These are phyloP conservation scores for Tetragonia tetragonoides DNA, from an alignment of 148 eudicot species.

Conservation along the genomic window DNA sequence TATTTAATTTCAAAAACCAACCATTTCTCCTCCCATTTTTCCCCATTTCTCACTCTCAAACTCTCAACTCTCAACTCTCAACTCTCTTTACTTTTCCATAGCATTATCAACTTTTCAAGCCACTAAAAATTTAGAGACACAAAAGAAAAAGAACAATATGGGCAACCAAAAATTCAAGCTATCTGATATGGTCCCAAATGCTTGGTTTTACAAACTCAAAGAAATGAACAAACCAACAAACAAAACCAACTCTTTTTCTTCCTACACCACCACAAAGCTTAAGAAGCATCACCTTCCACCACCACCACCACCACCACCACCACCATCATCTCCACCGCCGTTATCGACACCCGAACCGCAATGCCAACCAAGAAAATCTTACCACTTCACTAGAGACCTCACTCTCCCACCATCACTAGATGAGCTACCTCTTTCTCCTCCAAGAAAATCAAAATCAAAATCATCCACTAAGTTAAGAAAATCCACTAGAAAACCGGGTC, in stretches of 20 bases:
- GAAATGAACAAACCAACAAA: conserved; percentile 29
- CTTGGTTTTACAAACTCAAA: conserved; percentile 57
- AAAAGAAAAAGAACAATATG: conserved; percentile 15
- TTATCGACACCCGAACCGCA: conserved; percentile 4
- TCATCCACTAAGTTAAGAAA: conserved; percentile 28
- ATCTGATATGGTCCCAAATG: conserved; percentile 54
- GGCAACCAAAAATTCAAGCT: conserved; percentile 43
- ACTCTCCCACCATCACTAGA: conserved; percentile 11
- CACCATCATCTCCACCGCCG: conserved; percentile 22
- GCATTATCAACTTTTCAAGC: neutral
- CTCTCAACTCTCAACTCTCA: neutral
- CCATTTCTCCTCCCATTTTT: conserved; percentile 11
- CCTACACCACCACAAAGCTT: conserved; percentile 22
- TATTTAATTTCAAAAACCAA: conserved; percentile 33
- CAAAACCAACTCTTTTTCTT: neutral
- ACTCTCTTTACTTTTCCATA: neutral
- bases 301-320: conserved; percentile 28
- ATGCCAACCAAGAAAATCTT: conserved; percentile 38
- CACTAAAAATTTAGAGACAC: neutral
- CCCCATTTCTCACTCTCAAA: neutral
- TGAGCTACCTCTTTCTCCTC: conserved; percentile 27
- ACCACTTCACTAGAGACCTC: conserved; percentile 62
- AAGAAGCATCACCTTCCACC: neutral
- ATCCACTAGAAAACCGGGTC: conserved; percentile 34
- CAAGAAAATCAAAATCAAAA: conserved; percentile 20